phyloP scores from a whole-genome alignment of 2,329 filamentous ascomycete genomes.

The Venturia oleaginea region DNA sequence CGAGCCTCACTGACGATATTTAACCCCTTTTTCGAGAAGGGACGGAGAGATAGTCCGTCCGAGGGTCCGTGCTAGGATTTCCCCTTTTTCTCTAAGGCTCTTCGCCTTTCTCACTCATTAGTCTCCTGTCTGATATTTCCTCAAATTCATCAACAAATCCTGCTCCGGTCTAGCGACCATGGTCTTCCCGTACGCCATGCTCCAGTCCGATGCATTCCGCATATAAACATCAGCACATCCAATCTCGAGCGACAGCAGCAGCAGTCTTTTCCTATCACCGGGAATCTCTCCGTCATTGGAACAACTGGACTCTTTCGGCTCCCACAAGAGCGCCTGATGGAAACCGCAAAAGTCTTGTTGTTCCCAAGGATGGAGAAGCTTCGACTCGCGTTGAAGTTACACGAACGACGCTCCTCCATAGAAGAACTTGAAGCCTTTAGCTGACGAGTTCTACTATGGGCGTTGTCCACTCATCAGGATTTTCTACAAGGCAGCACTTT shows the following conservation, averaged over 20 bases:
- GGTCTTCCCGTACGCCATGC: neutral
- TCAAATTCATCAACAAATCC: neutral
- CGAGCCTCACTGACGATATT: slow-evolving; percentile 2
- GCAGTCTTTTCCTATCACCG: neutral
- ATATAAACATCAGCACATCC: neutral
- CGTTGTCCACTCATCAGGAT: too few species aligned
- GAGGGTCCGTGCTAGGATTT: neutral
- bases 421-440: too few species aligned
- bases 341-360: too few species aligned
- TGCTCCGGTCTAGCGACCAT: neutral
- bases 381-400: too few species aligned
- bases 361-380: too few species aligned
- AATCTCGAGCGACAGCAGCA: neutral
- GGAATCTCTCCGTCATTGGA: neutral
- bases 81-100: neutral
- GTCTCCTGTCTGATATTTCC: neutral
- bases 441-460: too few species aligned
- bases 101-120: neutral
- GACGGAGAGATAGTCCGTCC: neutral
- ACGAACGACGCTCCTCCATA: too few species aligned
- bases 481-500: too few species aligned
- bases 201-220: neutral
- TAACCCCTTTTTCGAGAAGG: slow-evolving; percentile 1
- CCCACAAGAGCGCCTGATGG: too few species aligned
- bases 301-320: too few species aligned